Evolutionary conservation across 1,139 yeast genomes (phyloP), one percentile per base, ranked within the genome.

Genomic region (Zygosaccharomyces sapae): DNA sequence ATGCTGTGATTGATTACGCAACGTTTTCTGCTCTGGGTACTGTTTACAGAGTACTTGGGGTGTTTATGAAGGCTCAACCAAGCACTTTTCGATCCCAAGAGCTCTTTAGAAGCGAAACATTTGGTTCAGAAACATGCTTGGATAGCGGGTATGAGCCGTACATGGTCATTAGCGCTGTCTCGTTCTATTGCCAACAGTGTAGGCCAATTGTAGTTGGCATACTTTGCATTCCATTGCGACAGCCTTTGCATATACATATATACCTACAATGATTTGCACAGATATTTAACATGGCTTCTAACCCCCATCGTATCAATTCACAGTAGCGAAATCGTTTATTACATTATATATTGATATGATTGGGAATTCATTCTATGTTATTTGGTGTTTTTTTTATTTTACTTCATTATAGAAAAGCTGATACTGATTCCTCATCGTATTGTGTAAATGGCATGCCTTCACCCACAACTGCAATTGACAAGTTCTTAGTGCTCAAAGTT

Each of bases 381-480:
- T 9, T 27, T 16, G 16, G 16, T 16, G 16, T 16, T 16, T 16
- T 16, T 16, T 16, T 16, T 16, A 16, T 16, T 16, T 16, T 19
- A 34, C 18, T 16, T 19, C 33, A 10, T 52, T 53, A 65, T 49
- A 66, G 56, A 48, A 60, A 83, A 56, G 79, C 86, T 61, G 83
- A 83, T 30, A 90, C 96, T 24, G 79, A 81, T 48, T 87, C 96
- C 56, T 89, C 95, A 56, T 92, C 97, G 58, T 86, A 83, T 49
- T 85, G 71, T 33, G 81, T 80, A 70, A 90, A 89, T 3, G 79
- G 76, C 42, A 76, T 74, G 57, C 83, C 95, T 55, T 80, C 77
- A 33, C 97, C 97, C 18, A 90, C 97, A 46, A 89, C 79, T 46
- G 96, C 92, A 56, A 92, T 87, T 7, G 95, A 84, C 18, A 97